phyloP scores from a whole-genome alignment of 371 early-diverging fungal species.

The Conidiobolus incongruus region DNA sequence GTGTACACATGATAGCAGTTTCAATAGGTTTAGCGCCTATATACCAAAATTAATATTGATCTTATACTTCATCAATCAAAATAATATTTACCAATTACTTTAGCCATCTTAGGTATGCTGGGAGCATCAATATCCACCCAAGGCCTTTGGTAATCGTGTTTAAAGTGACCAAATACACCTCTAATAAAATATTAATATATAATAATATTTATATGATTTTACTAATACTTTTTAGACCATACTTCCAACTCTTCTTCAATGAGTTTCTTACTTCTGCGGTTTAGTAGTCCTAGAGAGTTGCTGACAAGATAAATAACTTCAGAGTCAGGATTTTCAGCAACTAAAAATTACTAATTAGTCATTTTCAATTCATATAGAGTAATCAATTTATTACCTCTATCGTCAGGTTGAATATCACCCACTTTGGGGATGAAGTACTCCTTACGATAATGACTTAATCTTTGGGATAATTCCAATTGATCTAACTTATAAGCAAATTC shows the following conservation, averaged over 20 bases:
- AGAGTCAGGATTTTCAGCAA: constrained; percentile 12
- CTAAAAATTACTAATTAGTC: no score
- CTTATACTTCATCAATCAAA: no score
- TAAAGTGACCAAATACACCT: constrained; percentile 73
- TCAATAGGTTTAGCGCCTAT: constrained; percentile 62
- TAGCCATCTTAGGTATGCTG: constrained; percentile 41
- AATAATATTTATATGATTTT: no score
- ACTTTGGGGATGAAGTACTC: no score
- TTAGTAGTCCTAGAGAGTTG: constrained; percentile 81
- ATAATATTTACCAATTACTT: constrained; percentile 64
- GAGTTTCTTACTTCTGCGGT: constrained; percentile 31
- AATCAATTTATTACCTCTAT: no score
- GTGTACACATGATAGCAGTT: constrained; percentile 75
- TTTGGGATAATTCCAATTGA: no score
- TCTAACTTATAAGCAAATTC: no score
- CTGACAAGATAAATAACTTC: constrained; percentile 68
- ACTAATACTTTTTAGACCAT: constrained; percentile 41
- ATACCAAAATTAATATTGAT: no score
- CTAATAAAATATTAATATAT: no score
- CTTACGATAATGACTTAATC: no score
- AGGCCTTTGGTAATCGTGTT: constrained; percentile 56
- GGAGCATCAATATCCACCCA: constrained; percentile 74
- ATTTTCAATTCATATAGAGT: no score
- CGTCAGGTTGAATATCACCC: no score
- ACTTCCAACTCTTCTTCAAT: constrained; percentile 75